Percentiles rank a stretch among this genome's conserved stretches.
These are phyloP conservation scores for Rhodotorula sp. DNA, from an alignment of 1,284 basidiomycete genomes.

Conservation along the genomic window DNA sequence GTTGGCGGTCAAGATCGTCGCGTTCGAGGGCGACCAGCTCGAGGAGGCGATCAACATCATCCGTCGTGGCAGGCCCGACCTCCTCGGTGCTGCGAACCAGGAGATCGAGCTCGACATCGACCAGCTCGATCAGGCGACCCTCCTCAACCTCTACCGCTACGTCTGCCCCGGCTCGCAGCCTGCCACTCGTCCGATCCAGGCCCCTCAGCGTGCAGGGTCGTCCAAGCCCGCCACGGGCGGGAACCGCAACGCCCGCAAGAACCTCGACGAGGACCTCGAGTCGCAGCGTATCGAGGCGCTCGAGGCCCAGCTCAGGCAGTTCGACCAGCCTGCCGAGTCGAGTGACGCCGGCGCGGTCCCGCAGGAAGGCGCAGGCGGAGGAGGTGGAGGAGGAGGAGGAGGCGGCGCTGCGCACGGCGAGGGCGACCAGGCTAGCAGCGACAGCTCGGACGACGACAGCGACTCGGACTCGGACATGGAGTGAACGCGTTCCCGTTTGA, in stretches of 20 bases:
- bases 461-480: conserved; percentile 65
- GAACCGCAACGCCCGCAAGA: conserved; percentile 65
- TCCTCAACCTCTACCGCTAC: conserved; percentile 89
- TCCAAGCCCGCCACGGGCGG: conserved; percentile 54
- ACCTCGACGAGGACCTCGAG: conserved; percentile 79
- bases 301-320: conserved; percentile 73
- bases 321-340: conserved; percentile 55
- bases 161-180: conserved; percentile 77
- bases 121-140: conserved; percentile 72
- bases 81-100: conserved; percentile 73
- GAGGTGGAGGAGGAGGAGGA: background rate
- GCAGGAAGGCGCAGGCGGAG: background rate
- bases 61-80: conserved; percentile 72
- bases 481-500: conserved; percentile 55
- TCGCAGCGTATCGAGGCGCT: conserved; percentile 83
- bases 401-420: conserved; percentile 9
- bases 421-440: conserved; percentile 34
- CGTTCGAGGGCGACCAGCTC: conserved; percentile 49
- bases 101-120: conserved; percentile 98
- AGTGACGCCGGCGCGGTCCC: background rate
- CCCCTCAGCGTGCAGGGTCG: conserved; percentile 55
- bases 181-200: conserved; percentile 64
- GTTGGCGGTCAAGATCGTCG: conserved; percentile 78
- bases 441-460: conserved; percentile 57
- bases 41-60: conserved; percentile 64